Base-by-base conservation (phyloP, 495 filamentous ascomycete species). In the Penicilliopsis zonata region DNA sequence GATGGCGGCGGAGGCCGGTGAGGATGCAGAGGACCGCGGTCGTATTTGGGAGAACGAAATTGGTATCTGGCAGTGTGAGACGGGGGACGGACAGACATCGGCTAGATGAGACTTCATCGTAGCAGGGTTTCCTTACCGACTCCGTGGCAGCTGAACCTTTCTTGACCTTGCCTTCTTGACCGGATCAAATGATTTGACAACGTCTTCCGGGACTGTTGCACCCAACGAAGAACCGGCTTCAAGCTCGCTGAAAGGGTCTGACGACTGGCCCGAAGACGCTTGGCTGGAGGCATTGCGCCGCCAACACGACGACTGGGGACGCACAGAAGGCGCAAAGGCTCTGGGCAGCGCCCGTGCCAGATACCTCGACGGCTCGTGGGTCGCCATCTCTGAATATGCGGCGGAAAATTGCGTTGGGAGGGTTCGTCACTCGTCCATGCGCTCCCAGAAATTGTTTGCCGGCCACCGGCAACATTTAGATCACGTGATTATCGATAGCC, bases 1-100 rank as follows among this genome's bases (percentile, higher is more conserved):
- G 90, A 90, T 27, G 78, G 67, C 8, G 75, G 69, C 3, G 84
- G 90, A 9, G 82, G 86, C 55, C 92, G 82, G 50, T 93, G 75
- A 26, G 90, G 92, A 50, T 95, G 86, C 22, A 96, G 69, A 29
- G 87, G 86, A 34, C 90, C 90, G 52, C 90, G 81, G 57, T 93
- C 72, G 69, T 82, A 96, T 55, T 87, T 84, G 24, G 92, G 92
- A 24, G 90, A 74, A 27, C 82, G 82, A 58, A 78, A 95, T 60
- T 86, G 80, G 60, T 95, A 98, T 67, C 86, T 93, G 41, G 28
- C 25, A 28, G 13, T 27, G 30, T 14, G 10, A 34, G n/a, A 18
- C 24, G 2, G 38, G 22, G 10, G 18, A 18, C 19, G 18, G 9
- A 20, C 18, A 8, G 14, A 4, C 9, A 17, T 14, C 13, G 3